Percentiles rank a stretch among this genome's conserved stretches.
phyloP scores from a whole-genome alignment of 352 stramenopile species.

The Plasmopara viticola region DNA sequence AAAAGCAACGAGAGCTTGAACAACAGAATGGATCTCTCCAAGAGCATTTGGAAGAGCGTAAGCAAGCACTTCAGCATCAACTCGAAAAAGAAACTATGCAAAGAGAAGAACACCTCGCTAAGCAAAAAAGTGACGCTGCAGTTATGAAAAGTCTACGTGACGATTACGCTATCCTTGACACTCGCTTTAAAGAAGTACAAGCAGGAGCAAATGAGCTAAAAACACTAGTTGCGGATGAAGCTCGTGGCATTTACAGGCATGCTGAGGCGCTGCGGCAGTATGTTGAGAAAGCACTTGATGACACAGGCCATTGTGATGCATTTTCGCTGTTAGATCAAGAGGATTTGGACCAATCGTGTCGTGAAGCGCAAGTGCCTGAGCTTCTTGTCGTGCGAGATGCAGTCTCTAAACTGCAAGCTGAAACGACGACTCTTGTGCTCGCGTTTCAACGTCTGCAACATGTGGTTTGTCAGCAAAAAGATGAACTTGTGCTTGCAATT shows the following conservation, averaged over 20 bases:
- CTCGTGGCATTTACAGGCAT: constrained; percentile 28
- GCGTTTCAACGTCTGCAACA: constrained; percentile 42
- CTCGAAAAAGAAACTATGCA: constrained; percentile 26
- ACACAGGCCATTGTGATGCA: constrained; percentile 3
- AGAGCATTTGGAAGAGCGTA: constrained; percentile 42
- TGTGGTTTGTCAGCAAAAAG: constrained; percentile 24
- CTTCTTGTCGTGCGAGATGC: constrained; percentile 47
- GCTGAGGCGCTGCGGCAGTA: constrained; percentile 44
- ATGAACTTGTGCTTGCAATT: constrained; percentile 25
- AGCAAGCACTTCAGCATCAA: constrained; percentile 38
- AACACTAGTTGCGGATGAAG: constrained; percentile 24
- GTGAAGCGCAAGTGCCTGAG: constrained; percentile 16
- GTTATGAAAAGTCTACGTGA: constrained; percentile 33
- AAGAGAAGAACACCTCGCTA: constrained; percentile 27
- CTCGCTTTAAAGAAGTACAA: constrained; percentile 19
- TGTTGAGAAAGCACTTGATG: constrained; percentile 28
- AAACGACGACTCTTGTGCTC: constrained; percentile 42
- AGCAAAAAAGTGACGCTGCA: constrained; percentile 33
- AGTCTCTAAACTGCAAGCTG: constrained; percentile 37
- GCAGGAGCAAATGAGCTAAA: constrained; percentile 16
- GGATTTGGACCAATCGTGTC: constrained; percentile 2
- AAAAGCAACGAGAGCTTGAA: constrained; percentile 33
- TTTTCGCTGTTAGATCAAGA: constrained; percentile 4
- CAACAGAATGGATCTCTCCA: constrained; percentile 28
- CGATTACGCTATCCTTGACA: constrained; percentile 28